These are phyloP conservation scores for Eucalyptus dawsonii DNA, from an alignment of 345 rosid species.

Conservation along the genomic window DNA sequence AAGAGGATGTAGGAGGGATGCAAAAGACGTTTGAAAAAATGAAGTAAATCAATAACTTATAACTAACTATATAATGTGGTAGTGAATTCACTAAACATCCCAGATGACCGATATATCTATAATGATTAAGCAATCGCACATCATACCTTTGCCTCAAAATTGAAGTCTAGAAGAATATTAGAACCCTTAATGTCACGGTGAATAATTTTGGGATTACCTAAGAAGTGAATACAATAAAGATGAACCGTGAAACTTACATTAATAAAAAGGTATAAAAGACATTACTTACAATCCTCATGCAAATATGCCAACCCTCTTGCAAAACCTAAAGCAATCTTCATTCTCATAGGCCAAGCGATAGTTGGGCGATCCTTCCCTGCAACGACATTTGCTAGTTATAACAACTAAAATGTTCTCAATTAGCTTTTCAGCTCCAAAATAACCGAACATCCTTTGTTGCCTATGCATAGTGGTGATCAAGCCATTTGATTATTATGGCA, in stretches of 20 bases:
- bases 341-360: slow-evolving; percentile 55
- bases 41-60: not conserved
- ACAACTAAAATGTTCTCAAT: not conserved
- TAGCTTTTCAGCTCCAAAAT: not conserved
- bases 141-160: slow-evolving; percentile 69
- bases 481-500: not conserved
- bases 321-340: slow-evolving; percentile 74
- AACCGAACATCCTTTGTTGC: not conserved
- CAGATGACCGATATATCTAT: not conserved
- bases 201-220: slow-evolving; percentile 77
- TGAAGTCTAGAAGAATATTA: slow-evolving; percentile 67
- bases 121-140: not conserved
- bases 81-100: not conserved
- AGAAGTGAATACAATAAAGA: not conserved
- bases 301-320: slow-evolving; percentile 86
- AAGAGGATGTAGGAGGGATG: not conserved
- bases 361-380: slow-evolving; percentile 56
- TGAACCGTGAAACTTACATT: not conserved
- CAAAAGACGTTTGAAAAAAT: not conserved
- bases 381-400: not conserved
- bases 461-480: not conserved
- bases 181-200: slow-evolving; percentile 89
- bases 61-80: not conserved
- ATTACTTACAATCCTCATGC: slow-evolving; percentile 74
- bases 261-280: not conserved